A percentile compares a stretch with the other conserved stretches of the same genome.
Evolutionary conservation across 163 green algal species (phyloP).

Genomic region (Scenedesmus sp.): DNA sequence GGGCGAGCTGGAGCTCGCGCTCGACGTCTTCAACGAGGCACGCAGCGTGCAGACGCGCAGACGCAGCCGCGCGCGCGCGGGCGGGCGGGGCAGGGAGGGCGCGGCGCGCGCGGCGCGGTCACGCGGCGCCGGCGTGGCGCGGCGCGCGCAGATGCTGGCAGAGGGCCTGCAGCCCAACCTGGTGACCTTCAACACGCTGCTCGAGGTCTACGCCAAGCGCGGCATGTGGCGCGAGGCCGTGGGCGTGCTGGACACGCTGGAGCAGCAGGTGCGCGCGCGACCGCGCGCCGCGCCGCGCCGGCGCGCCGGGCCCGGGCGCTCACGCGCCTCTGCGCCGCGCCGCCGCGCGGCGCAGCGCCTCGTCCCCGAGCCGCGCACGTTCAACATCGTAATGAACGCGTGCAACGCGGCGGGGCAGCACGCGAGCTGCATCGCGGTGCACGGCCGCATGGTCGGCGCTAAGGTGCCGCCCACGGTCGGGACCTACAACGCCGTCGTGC

Average conservation of each 20-base stretch:
- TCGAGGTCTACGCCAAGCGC: conserved; percentile 76
- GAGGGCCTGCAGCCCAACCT: conserved; percentile 73
- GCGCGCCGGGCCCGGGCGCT: no score
- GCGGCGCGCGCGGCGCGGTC: no score
- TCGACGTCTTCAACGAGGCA: conserved; percentile 46
- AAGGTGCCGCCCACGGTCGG: conserved; percentile 32
- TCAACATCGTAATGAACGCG: conserved; percentile 44
- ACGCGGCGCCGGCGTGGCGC: no score
- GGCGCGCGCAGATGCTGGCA: conserved; percentile 64
- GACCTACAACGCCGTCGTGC: conserved; percentile 44
- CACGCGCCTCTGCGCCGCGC: neutral
- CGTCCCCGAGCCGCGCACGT: conserved; percentile 40
- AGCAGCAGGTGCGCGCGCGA: conserved; percentile 58
- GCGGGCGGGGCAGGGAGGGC: neutral
- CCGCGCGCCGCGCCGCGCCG: no score
- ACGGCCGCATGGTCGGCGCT: conserved; percentile 12
- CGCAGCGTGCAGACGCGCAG: neutral
- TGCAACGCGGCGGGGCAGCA: conserved; percentile 41
- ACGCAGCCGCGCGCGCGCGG: neutral
- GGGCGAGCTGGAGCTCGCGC: conserved; percentile 65
- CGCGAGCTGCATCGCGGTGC: conserved; percentile 14
- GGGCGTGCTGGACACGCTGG: conserved; percentile 69
- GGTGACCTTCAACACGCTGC: conserved; percentile 81
- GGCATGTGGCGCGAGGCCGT: conserved; percentile 75
- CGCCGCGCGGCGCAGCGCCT: conserved; percentile 22